Evolutionary conservation across 176 grass and related monocot genomes (phyloP).

Genomic region (Aechmea fasciata): DNA sequence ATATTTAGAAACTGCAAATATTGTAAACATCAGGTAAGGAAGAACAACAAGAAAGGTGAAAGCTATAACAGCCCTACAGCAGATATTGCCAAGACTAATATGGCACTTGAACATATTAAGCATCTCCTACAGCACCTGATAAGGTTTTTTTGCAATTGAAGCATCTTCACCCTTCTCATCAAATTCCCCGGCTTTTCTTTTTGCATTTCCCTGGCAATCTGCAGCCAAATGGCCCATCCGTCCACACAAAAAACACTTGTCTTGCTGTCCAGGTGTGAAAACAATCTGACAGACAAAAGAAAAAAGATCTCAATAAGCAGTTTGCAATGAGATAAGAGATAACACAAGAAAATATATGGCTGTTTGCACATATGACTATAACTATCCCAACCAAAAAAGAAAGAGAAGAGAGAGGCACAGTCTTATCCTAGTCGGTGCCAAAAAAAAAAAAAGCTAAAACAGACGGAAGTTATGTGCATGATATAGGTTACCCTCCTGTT

Average conservation of each 20-base stretch:
- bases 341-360: background rate
- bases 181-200: slow-evolving; percentile 93
- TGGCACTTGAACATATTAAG: background rate
- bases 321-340: background rate
- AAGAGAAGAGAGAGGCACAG: too few relatives aligned
- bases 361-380: background rate
- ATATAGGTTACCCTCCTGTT: background rate
- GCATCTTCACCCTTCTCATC: slow-evolving; percentile 74
- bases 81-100: background rate
- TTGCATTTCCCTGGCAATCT: slow-evolving; percentile 80
- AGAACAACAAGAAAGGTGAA: slow-evolving; percentile 2
- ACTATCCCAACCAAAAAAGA: too few relatives aligned
- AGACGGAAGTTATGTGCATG: too few relatives aligned
- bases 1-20: slow-evolving; percentile 82
- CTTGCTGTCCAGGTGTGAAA: slow-evolving; percentile 92
- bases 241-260: slow-evolving; percentile 96
- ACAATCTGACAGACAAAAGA: slow-evolving; percentile 48
- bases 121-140: slow-evolving; percentile 49
- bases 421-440: too few relatives aligned
- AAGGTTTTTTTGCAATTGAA: slow-evolving; percentile 69
- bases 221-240: slow-evolving; percentile 96
- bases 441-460: too few relatives aligned
- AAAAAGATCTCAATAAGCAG: slow-evolving; percentile 10
- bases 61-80: background rate
- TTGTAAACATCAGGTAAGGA: background rate